These are phyloP conservation scores for Skeletonema potamos DNA, from an alignment of 108 stramenopile genomes.

Conservation along the genomic window DNA sequence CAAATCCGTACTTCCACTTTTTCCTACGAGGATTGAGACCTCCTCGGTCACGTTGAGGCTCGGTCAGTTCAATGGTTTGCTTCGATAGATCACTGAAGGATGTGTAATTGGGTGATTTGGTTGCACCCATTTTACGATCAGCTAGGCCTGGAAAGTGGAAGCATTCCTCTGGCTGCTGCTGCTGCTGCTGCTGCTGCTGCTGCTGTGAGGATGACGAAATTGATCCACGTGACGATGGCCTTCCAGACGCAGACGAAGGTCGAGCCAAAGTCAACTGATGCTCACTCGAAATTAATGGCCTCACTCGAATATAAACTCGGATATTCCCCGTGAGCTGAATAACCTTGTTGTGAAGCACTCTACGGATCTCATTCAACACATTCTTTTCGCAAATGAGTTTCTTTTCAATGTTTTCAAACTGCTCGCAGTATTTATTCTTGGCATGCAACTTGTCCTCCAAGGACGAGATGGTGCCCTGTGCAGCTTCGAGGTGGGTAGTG, in stretches of 20 bases:
- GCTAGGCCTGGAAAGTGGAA: slow-evolving; percentile 62
- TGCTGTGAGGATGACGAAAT: not conserved
- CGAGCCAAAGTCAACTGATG: not conserved
- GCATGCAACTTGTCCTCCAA: slow-evolving; percentile 20
- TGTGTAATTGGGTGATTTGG: slow-evolving; percentile 16
- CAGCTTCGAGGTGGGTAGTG: slow-evolving; percentile 8
- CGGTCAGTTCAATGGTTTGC: slow-evolving; percentile 65
- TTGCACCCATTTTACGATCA: slow-evolving; percentile 28
- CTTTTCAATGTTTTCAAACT: slow-evolving; percentile 65
- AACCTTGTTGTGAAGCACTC: slow-evolving; percentile 70
- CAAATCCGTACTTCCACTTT: slow-evolving; percentile 76
- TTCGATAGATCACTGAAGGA: slow-evolving; percentile 74
- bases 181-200: not conserved
- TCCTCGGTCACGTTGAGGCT: slow-evolving; percentile 81
- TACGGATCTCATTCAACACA: slow-evolving; percentile 68
- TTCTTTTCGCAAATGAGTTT: slow-evolving; percentile 58
- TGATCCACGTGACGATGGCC: slow-evolving; percentile 11
- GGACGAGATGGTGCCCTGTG: slow-evolving; percentile 16
- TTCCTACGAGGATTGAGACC: slow-evolving; percentile 72
- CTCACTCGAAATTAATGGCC: slow-evolving; percentile 58
- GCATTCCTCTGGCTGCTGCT: slow-evolving; percentile 17
- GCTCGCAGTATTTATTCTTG: slow-evolving; percentile 32
- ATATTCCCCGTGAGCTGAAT: slow-evolving; percentile 87
- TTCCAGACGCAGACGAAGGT: slow-evolving; percentile 16
- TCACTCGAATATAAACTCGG: slow-evolving; percentile 83